These are phyloP conservation scores for Aspergillus fumigatiaffinis DNA, from an alignment of 2,329 filamentous ascomycete species.

Conservation along the genomic window DNA sequence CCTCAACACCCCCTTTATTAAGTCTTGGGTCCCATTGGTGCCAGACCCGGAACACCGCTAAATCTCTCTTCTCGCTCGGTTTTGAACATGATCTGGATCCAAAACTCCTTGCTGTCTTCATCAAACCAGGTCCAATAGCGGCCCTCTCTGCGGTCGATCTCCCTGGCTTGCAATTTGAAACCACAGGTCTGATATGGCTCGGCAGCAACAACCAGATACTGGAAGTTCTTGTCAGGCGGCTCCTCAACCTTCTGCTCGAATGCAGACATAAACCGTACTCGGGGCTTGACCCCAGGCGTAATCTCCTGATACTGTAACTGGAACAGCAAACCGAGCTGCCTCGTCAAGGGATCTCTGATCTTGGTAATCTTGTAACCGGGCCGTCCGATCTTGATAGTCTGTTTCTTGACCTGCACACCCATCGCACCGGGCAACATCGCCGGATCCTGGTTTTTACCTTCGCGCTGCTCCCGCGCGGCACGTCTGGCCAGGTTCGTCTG, in stretches of 20 bases:
- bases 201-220: conserved; percentile 91
- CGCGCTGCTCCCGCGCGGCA: conserved; percentile 90
- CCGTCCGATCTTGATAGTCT: conserved; percentile 89
- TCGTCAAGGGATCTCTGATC: conserved; percentile 79
- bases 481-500: conserved; percentile 96
- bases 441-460: conserved; percentile 64
- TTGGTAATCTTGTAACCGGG: conserved; percentile 99
- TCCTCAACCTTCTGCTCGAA: conserved; percentile 96
- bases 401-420: conserved; percentile 72
- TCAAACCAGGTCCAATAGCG: conserved; percentile 95
- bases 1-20: conserved; percentile 12
- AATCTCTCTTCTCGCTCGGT: conserved; percentile 94
- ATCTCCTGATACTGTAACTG: conserved; percentile 96
- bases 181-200: conserved; percentile 97
- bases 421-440: conserved; percentile 70
- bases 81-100: conserved; percentile 97
- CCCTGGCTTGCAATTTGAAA: conserved; percentile 91
- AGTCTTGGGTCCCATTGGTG: conserved; percentile 40
- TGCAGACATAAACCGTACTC: conserved; percentile 95
- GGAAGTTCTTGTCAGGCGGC: conserved; percentile 82
- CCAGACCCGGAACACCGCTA: conserved; percentile 62
- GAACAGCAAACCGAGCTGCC: conserved; percentile 89
- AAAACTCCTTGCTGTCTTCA: conserved; percentile 92
- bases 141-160: conserved; percentile 85
- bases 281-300: conserved; percentile 66